These are phyloP conservation scores for Pseudogymnoascus sp. DNA, from an alignment of 2,329 filamentous ascomycete genomes.

Conservation along the genomic window DNA sequence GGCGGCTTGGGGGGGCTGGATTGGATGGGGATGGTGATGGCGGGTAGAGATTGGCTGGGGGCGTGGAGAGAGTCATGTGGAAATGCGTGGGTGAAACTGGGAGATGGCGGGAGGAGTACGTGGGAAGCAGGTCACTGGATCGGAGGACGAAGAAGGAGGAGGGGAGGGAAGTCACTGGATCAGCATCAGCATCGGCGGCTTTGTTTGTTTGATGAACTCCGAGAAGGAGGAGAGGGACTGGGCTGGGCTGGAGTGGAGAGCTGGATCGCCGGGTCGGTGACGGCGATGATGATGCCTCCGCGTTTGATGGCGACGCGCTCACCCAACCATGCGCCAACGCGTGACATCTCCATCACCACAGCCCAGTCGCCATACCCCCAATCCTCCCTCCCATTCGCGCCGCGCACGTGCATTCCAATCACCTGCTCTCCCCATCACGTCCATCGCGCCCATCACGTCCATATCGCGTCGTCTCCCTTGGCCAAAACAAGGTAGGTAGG, in stretches of 20 bases:
- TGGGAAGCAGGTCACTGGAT: background rate
- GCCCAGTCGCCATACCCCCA: background rate
- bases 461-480: background rate
- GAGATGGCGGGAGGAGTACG: background rate
- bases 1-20: background rate
- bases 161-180: too few species aligned
- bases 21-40: background rate
- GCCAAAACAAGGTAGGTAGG: background rate
- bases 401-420: background rate
- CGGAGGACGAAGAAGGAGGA: too few species aligned
- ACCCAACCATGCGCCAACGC: background rate
- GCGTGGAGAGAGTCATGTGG: background rate
- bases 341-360: background rate
- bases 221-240: too few species aligned
- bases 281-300: too few species aligned
- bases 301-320: too few species aligned
- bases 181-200: too few species aligned
- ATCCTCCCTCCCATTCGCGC: background rate
- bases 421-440: background rate
- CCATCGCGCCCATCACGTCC: background rate
- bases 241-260: too few species aligned
- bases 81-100: background rate
- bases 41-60: background rate
- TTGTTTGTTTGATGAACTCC: too few species aligned
- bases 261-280: too few species aligned